Evolutionary conservation across 768 basidiomycete genomes (phyloP), one percentile per base, ranked within the genome.

Genomic region (Leccinellum albellum): DNA sequence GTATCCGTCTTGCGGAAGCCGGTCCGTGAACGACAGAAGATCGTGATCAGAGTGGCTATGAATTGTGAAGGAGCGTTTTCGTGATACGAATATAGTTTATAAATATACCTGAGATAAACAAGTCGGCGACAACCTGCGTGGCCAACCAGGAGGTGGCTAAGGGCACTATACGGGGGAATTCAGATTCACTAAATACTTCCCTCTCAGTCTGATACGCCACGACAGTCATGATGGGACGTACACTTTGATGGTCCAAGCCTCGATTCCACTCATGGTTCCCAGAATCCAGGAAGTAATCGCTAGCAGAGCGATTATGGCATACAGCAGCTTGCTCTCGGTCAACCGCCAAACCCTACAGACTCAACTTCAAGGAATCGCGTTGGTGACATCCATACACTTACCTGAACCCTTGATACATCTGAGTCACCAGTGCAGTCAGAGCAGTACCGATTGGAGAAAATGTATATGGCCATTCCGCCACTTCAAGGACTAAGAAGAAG

Each of bases 361-460:
- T 49, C 14, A 40, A 32, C 23, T 44, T 29, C 17, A n/a, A 15
- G 35, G 17, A 24, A 35, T 29, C 3, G 10, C 9, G 17, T 21
- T 17, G 14, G 37, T 9, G 8, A 31, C 24, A n/a, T 42, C 9
- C n/a, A 7, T 20, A 54, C 17, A 57, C 74, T 23, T 53, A 75
- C 79, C 80, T 76, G 62, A 78, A 73, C 0, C 72, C 75, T 42
- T 82, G 70, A 69, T 80, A 82, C 32, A 67, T 53, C 62, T 83
- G 82, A 1, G 81, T 79, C n/a, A 81, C 69, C 29, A 81, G 66
- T 1, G 80, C 81, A 17, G 78, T 76, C 8, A 79, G 62, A 0
- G 78, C 71, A 6, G 78, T 81, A 12, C 76, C 79, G 26, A 76
- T 70, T 5, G 81, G 78, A 0, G 80, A 81, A 55, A 82, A 79